phyloP scores from a whole-genome alignment of 768 basidiomycete genomes.

The Neoboletus subvelutipes region DNA sequence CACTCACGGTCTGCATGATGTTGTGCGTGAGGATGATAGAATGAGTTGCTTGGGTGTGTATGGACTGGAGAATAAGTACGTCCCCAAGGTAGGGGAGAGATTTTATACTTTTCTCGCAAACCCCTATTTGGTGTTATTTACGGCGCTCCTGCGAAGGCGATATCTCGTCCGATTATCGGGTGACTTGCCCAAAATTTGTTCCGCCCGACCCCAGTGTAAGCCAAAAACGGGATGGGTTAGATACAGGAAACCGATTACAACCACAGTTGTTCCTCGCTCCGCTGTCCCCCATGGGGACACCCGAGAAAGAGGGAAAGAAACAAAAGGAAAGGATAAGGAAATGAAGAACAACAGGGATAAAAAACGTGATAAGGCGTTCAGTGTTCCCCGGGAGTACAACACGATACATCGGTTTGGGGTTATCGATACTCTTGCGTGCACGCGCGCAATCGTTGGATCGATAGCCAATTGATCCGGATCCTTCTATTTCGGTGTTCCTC shows the following conservation, averaged over 20 bases:
- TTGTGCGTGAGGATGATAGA: neutral
- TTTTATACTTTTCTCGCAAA: slow-evolving; percentile 3
- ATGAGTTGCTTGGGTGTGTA: neutral
- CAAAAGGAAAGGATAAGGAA: neutral
- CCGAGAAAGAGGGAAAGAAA: neutral
- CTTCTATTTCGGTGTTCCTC: too few species aligned
- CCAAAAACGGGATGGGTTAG: neutral
- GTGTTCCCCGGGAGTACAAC: neutral
- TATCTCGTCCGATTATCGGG: neutral
- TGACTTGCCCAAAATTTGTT: neutral
- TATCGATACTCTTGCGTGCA: neutral
- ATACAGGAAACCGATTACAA: neutral
- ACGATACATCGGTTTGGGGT: neutral
- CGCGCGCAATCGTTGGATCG: neutral
- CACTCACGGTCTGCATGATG: slow-evolving; percentile 23
- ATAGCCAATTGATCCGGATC: neutral
- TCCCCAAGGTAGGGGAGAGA: too few species aligned
- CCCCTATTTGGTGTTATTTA: slow-evolving; percentile 6
- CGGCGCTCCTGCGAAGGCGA: neutral
- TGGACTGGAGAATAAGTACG: neutral
- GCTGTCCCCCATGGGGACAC: neutral
- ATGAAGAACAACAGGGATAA: neutral
- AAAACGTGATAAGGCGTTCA: neutral
- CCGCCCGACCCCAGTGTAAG: too few species aligned
- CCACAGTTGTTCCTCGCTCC: too few species aligned